Evolutionary conservation across 2,329 filamentous ascomycete species (phyloP), one percentile per base, ranked within the genome.

Genomic region (Elsinoe batatas): DNA sequence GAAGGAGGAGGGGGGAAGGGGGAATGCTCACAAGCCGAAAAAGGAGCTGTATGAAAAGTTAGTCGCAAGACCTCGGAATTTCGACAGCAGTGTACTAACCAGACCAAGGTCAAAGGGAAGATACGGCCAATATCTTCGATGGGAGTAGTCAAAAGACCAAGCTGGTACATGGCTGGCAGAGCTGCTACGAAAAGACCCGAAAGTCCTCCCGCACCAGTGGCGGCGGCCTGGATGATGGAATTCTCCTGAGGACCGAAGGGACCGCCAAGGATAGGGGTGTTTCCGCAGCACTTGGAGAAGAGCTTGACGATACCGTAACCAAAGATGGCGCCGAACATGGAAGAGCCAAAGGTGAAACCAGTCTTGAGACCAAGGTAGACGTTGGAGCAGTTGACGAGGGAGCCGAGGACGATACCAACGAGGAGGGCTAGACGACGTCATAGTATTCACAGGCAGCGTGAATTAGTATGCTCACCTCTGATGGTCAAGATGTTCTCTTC

Each of bases 211-310:
- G 80, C 77, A 44, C 79, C 80, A 2, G 78, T 81, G 3, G 80
- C 80, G 49, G 78, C 70, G 2, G 80, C 80, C 64, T 83, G 80
- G 56, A 81, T 72, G 62, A 82, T 82, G 62, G 77, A 80, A 70
- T 83, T 83, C 65, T 83, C 80, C 61, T 80, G 78, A 8, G 80
- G 80, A 1, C 80, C 80, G 58, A 83, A 82, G 30, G 66, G 66
- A 2, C 74, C 75, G 18, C 79, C 79, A 7, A 83, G 68, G 40
- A 77, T 69, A 2, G 79, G 78, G 51, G 80, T 69, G 38, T 69
- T 70, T 42, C 12, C 47, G 69, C 67, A 10, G 74, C 74, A 17
- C 60, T 72, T 76, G 11, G 74, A 75, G n/a, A 80, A 67, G 57
- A 78, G 68, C 61, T 79, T 78, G 62, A 82, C 69, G 58, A 83